phyloP scores from a whole-genome alignment of 208 protist species.

The Balamuthia mandrillaris region DNA sequence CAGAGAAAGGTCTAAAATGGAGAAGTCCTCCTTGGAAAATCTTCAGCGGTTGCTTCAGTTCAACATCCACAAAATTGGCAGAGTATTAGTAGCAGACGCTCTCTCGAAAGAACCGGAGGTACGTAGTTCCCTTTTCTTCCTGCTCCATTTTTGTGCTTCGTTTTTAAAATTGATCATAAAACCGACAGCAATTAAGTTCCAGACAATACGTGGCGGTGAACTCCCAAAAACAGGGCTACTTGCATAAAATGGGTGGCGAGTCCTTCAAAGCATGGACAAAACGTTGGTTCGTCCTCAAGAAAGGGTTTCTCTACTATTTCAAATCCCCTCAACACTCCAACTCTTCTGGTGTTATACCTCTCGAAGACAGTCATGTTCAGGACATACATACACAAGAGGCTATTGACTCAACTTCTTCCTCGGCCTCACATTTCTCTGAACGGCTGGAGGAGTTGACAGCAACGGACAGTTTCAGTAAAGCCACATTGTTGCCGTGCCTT shows the following conservation, averaged over 20 bases:
- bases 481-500: too few relatives aligned
- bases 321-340: not conserved
- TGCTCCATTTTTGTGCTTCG: too few relatives aligned
- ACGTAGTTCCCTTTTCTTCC: too few relatives aligned
- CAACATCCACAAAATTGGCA: slow-evolving; percentile 5
- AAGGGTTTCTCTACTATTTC: slow-evolving; percentile 15
- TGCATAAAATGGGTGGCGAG: not conserved
- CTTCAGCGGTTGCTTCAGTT: not conserved
- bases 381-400: too few relatives aligned
- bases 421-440: too few relatives aligned
- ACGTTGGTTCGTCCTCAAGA: slow-evolving; percentile 23
- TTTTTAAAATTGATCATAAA: not conserved
- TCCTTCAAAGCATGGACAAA: not conserved
- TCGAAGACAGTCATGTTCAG: too few relatives aligned
- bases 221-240: not conserved
- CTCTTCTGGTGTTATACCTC: not conserved
- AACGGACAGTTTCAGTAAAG: too few relatives aligned
- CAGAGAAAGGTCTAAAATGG: too few relatives aligned
- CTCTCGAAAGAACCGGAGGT: too few relatives aligned
- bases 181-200: not conserved
- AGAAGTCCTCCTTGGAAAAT: not conserved
- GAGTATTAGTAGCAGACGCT: not conserved
- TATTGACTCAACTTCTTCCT: too few relatives aligned
- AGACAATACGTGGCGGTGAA: not conserved
- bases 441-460: too few relatives aligned